Base-by-base conservation (phyloP, 257 asterid genomes). In the Solanum chmielewskii region DNA sequence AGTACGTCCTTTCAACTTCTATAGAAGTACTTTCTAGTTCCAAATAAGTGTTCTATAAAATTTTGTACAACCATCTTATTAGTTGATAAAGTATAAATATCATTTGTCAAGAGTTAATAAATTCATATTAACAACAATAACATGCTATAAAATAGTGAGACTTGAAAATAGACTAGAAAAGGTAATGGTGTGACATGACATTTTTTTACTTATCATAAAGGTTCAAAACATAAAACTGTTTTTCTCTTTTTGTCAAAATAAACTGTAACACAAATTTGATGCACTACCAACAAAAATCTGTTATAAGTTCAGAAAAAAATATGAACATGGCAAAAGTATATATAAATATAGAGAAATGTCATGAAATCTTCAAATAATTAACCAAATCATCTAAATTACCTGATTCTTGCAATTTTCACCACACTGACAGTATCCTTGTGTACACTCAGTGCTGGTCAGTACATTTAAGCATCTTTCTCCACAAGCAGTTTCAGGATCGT, bases 401-500 rank as follows among this genome's bases (percentile, higher is more conserved):
- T 2, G 47, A 42, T 9, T 42, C 11, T 2, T 9, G 11, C 47
- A 42, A 42, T 42, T 9, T 42, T 42, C 47, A 42, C 12, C 47
- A 42, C 11, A 42, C 47, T 42, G 3, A 9, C 13, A 42, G 47
- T 8, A 42, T 42, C 47, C 13, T 42, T 9, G 47, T 42, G 47
- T 10, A 42, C 47, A 42, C 3, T 42, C 47, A 42, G 2, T 42
- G 11, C 3, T 8, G 47, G 47, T 42, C 3, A 9, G 47, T 42
- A 42, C 13, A 42, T 42, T 42, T 10, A 42, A 42, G 47, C 3
- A 42, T 41, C 47, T 87, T 86, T 96, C 99, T 11, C 96, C 98
- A 89, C 98, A 96, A 42, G 98, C 95, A 92, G 94, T 93, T 88
- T 93, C 97, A 89, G 96, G 92, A 88, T 93, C 91, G 89, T 71